phyloP scores from a whole-genome alignment of 2,329 filamentous ascomycete genomes.

The Sporothrix schenckii region DNA sequence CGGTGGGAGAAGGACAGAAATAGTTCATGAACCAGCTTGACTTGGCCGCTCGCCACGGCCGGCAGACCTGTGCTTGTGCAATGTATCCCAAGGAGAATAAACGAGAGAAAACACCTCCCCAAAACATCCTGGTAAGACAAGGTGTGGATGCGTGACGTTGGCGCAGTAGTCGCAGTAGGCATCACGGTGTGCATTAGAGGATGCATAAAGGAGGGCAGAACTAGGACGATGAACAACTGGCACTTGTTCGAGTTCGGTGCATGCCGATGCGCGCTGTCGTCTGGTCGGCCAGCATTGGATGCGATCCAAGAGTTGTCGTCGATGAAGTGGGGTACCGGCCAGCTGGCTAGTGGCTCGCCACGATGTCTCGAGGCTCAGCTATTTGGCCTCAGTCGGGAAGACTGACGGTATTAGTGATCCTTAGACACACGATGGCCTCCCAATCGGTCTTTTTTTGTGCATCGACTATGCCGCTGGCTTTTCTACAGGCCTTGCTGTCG shows the following conservation, averaged over 20 bases:
- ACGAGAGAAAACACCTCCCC: neutral
- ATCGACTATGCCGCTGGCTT: neutral
- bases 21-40: conserved; percentile 7
- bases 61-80: neutral
- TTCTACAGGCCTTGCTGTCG: neutral
- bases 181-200: conserved; percentile 13
- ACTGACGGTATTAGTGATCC: no score
- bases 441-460: neutral
- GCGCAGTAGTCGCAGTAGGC: neutral
- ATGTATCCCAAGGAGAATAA: neutral
- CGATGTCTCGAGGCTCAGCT: conserved; percentile 19
- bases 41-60: neutral
- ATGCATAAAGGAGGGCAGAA: conserved; percentile 17
- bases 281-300: neutral
- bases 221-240: conserved; percentile 31
- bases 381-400: no score
- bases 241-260: conserved; percentile 22
- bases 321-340: conserved; percentile 10
- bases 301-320: neutral
- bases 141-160: neutral
- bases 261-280: conserved; percentile 19
- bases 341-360: conserved; percentile 35
- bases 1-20: neutral
- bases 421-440: neutral
- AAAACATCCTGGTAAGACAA: neutral